Conservation (phyloP, 164 flowering plant genomes). For the Aristolochia fimbriata region DNA sequence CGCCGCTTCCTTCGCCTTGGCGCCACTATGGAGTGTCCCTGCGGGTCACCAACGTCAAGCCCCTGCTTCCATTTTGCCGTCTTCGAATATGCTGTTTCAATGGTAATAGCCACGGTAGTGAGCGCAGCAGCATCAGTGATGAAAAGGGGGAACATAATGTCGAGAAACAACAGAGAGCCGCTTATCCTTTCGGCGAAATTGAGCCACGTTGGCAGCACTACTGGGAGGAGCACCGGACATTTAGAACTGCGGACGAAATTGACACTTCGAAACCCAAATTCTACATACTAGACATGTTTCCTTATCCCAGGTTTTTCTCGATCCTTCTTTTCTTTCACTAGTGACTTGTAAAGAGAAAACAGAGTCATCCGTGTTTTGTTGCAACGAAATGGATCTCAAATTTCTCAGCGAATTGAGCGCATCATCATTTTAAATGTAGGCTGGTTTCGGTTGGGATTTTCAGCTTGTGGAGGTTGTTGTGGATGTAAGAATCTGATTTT, state of each 20-base stretch:
- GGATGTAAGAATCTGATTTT: too few species aligned
- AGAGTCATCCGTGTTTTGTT: too few species aligned
- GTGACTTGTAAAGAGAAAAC: too few species aligned
- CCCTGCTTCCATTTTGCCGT: neutral
- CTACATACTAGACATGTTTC: conserved; percentile 98
- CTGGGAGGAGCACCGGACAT: conserved; percentile 83
- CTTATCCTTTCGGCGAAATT: conserved; percentile 81
- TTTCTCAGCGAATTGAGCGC: too few species aligned
- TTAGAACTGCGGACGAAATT: conserved; percentile 76
- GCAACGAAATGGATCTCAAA: too few species aligned
- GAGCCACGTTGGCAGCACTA: conserved; percentile 86
- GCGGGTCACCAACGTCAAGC: neutral
- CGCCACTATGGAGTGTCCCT: conserved; percentile 3
- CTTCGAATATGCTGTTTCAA: conserved; percentile 1
- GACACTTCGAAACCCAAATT: conserved; percentile 86
- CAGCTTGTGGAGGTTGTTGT: too few species aligned
- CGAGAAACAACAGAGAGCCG: conserved; percentile 30
- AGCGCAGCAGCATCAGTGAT: conserved; percentile 5
- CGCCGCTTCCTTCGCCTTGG: conserved; percentile 11
- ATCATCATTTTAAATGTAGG: too few species aligned
- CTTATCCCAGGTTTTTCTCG: conserved; percentile 78
- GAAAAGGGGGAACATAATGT: conserved; percentile 10
- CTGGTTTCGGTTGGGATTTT: too few species aligned
- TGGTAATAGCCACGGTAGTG: neutral
- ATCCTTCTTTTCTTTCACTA: conserved; percentile 5